Evolutionary conservation across 306 rosid genomes (phyloP).

Genomic region (Casuarina cunninghamiana): DNA sequence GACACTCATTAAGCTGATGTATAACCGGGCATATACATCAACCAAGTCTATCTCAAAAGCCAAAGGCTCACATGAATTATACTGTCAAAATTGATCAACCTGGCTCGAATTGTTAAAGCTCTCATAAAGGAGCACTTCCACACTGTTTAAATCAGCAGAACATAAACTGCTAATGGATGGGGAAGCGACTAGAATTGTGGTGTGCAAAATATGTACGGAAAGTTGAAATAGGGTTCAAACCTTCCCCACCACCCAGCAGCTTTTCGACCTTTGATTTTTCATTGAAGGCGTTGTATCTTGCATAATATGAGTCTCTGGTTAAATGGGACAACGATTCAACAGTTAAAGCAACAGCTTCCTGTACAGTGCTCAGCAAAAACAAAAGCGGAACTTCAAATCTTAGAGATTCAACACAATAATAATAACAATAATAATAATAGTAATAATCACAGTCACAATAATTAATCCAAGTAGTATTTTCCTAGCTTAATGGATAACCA

Average conservation of each 20-base stretch:
- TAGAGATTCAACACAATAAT: background rate
- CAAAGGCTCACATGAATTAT: conserved; percentile 14
- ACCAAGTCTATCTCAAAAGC: conserved; percentile 19
- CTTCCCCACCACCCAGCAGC: conserved; percentile 83
- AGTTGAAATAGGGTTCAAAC: conserved; percentile 40
- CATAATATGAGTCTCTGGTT: conserved; percentile 49
- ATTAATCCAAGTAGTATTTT: no score
- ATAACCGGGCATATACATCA: conserved; percentile 9
- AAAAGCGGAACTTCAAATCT: conserved; percentile 5
- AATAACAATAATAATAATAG: conserved; percentile 16
- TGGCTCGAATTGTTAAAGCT: conserved; percentile 21
- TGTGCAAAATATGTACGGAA: conserved; percentile 22
- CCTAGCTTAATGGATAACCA: no score
- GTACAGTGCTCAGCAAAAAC: conserved; percentile 32
- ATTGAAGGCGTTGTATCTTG: conserved; percentile 35
- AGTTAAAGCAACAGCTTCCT: conserved; percentile 77
- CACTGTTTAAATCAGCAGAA: conserved; percentile 12
- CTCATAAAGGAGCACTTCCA: background rate
- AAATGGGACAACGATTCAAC: conserved; percentile 66
- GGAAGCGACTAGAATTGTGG: conserved; percentile 3
- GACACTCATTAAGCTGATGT: background rate
- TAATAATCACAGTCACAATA: no score
- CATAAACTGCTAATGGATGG: conserved; percentile 6
- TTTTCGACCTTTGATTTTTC: conserved; percentile 70
- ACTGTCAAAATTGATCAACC: conserved; percentile 1